Evolutionary conservation across 768 basidiomycete genomes (phyloP).

Genomic region (Hericium alpestre): DNA sequence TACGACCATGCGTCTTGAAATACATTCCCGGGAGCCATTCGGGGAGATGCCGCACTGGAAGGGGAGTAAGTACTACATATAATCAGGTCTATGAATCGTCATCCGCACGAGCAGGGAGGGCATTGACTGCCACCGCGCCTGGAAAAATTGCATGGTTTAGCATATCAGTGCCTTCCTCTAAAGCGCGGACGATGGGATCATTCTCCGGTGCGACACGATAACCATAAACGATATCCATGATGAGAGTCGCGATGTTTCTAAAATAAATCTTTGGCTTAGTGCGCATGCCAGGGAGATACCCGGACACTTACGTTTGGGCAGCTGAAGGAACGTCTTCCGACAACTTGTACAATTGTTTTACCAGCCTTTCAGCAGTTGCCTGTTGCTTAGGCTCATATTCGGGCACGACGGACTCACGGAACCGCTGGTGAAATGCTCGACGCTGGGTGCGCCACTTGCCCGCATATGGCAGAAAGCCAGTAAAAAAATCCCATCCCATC

Average conservation of each 20-base stretch:
- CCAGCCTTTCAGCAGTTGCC: background rate
- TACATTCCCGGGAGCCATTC: background rate
- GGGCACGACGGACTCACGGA: background rate
- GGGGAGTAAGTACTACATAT: background rate
- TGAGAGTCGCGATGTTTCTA: background rate
- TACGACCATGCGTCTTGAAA: background rate
- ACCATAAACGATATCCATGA: background rate
- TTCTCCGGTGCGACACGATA: background rate
- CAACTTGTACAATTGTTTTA: background rate
- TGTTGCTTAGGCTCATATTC: background rate
- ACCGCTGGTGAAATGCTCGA: background rate
- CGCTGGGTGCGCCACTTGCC: background rate
- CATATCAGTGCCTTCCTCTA: background rate
- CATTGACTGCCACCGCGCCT: background rate
- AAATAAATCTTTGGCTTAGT: background rate
- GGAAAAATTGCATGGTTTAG: background rate
- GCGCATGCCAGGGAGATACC: background rate
- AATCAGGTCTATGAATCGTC: background rate
- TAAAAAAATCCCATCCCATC: background rate
- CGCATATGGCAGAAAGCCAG: background rate
- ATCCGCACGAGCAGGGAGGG: background rate
- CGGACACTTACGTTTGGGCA: background rate
- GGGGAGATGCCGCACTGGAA: background rate
- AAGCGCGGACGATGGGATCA: background rate
- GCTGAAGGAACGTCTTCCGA: background rate